Evolutionary conservation across 2,329 filamentous ascomycete species (phyloP).

Genomic region (Aspergillus fumigatus): DNA sequence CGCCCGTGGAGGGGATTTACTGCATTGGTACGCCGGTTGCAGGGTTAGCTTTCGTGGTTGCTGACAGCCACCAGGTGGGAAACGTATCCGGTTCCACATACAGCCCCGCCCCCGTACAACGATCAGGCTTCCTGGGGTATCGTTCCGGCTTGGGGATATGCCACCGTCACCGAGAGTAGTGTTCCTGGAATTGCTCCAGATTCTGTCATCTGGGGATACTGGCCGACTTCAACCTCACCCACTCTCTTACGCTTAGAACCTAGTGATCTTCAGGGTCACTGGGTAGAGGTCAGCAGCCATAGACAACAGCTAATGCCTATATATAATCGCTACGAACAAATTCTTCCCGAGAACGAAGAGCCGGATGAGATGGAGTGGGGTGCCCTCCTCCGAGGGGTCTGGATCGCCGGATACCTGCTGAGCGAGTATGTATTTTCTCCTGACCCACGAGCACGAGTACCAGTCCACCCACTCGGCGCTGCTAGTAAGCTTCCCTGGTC

Average conservation of each 20-base stretch:
- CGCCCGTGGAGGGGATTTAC: slow-evolving; percentile 7
- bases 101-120: slow-evolving; percentile 23
- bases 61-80: slow-evolving; percentile 32
- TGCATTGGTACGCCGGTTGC: too few relatives aligned
- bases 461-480: slow-evolving; percentile 7
- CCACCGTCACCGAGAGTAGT: slow-evolving; percentile 39
- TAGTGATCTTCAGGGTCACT: slow-evolving; percentile 23
- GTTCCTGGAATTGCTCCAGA: slow-evolving; percentile 29
- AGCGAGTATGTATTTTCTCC: slow-evolving; percentile 27
- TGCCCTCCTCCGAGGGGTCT: slow-evolving; percentile 22
- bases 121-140: slow-evolving; percentile 41
- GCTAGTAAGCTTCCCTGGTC: slow-evolving; percentile 24
- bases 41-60: not conserved
- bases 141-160: slow-evolving; percentile 47
- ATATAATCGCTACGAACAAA: slow-evolving; percentile 45
- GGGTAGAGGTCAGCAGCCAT: slow-evolving; percentile 35
- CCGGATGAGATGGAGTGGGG: slow-evolving; percentile 17
- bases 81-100: slow-evolving; percentile 39
- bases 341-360: too few relatives aligned
- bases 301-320: slow-evolving; percentile 37
- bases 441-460: not conserved
- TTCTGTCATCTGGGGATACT: slow-evolving; percentile 40
- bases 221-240: slow-evolving; percentile 35
- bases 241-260: slow-evolving; percentile 33
- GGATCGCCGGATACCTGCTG: slow-evolving; percentile 27